Conservation (phyloP, 331 rosid species). For the Saraca asoca region DNA sequence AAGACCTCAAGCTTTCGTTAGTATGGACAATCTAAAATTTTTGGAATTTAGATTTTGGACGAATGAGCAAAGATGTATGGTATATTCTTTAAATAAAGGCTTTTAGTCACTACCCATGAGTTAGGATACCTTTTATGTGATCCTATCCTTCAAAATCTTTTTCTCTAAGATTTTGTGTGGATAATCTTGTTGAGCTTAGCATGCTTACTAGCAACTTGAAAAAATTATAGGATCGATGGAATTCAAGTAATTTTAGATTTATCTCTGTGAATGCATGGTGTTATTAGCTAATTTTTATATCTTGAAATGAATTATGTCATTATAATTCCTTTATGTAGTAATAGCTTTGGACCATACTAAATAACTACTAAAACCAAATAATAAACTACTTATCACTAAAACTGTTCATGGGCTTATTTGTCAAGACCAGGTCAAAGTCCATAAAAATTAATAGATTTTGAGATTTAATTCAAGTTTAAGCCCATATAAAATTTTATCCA, state of each 20-base stretch:
- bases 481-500: too few species aligned
- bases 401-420: too few species aligned
- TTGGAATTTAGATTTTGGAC: background rate
- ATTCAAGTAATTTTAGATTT: background rate
- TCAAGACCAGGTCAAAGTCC: too few species aligned
- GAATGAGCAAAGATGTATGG: background rate
- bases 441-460: too few species aligned
- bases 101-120: background rate
- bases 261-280: too few species aligned
- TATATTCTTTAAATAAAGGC: background rate
- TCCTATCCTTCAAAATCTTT: background rate
- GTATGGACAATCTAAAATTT: slow-evolving; percentile 30
- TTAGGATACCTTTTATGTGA: background rate
- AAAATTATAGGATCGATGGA: slow-evolving; percentile 6
- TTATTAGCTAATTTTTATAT: too few species aligned
- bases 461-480: too few species aligned
- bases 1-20: slow-evolving; percentile 1
- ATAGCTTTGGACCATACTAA: too few species aligned
- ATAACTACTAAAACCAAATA: too few species aligned
- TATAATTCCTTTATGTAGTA: too few species aligned
- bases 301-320: too few species aligned
- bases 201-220: background rate
- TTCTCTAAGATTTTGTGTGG: background rate
- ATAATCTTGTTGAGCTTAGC: slow-evolving; percentile 3
- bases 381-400: too few species aligned